Percentiles rank a stretch among this genome's conserved stretches.
Conservation (phyloP, 1,139 yeast species). For the Debaryomycetaceae sp. region DNA sequence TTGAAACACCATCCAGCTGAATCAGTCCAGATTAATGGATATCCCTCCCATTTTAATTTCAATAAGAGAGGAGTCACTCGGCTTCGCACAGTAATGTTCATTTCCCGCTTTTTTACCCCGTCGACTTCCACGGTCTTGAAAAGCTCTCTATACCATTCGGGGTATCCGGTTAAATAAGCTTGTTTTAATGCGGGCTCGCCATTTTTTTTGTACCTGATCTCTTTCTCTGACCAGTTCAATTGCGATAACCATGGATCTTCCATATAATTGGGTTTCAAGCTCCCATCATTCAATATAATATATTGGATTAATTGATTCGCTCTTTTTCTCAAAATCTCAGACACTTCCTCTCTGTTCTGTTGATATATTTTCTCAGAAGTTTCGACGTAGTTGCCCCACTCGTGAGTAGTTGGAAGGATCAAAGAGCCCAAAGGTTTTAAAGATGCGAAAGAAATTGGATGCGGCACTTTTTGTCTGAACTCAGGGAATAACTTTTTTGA, state of each 20-base stretch:
- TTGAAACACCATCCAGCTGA: conserved; percentile 87
- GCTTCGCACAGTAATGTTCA: conserved; percentile 67
- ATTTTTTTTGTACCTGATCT: conserved; percentile 59
- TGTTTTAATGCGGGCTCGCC: conserved; percentile 79
- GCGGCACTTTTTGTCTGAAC: conserved; percentile 71
- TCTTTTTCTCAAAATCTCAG: conserved; percentile 53
- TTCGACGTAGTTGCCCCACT: conserved; percentile 73
- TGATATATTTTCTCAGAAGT: conserved; percentile 68
- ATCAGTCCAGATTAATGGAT: conserved; percentile 78
- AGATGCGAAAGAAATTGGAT: conserved; percentile 94
- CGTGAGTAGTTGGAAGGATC: conserved; percentile 70
- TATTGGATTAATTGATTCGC: conserved; percentile 56
- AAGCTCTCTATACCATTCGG: conserved; percentile 87
- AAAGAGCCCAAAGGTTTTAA: conserved; percentile 72
- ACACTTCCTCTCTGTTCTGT: conserved; percentile 54
- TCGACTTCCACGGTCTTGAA: conserved; percentile 42
- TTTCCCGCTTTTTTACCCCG: conserved; percentile 23
- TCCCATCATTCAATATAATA: conserved; percentile 25
- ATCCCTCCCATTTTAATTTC: conserved; percentile 80
- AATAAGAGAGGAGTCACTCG: conserved; percentile 75
- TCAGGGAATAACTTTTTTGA: conserved; percentile 66
- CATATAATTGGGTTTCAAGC: conserved; percentile 25
- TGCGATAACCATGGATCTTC: conserved; percentile 88
- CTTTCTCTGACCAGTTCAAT: conserved; percentile 77
- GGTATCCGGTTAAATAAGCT: conserved; percentile 80